Evolutionary conservation across 345 rosid species (phyloP).

Genomic region (Jatropha curcas): DNA sequence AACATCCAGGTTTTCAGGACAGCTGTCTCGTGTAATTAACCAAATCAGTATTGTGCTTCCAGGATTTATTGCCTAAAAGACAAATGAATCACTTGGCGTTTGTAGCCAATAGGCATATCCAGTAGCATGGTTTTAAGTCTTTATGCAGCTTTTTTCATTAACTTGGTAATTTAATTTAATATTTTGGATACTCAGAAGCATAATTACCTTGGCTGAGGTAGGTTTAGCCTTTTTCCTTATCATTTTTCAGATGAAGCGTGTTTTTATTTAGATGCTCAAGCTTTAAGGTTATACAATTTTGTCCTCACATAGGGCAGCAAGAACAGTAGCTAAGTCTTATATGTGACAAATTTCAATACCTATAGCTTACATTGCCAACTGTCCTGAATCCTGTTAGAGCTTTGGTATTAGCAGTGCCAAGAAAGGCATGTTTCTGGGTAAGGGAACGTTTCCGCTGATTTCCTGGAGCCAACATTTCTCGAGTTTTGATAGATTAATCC

Average conservation of each 20-base stretch:
- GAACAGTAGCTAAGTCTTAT: background rate
- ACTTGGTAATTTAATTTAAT: background rate
- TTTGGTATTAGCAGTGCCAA: too few relatives aligned
- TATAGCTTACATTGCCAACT: background rate
- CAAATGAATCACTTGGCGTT: slow-evolving; percentile 31
- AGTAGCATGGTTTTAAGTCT: background rate
- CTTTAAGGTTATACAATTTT: background rate
- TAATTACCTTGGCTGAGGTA: background rate
- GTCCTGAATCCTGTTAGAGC: too few relatives aligned
- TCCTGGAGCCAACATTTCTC: background rate
- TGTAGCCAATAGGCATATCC: background rate
- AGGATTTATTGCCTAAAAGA: slow-evolving; percentile 39
- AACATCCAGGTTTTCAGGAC: slow-evolving; percentile 45
- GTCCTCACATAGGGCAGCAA: background rate
- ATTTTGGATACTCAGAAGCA: background rate
- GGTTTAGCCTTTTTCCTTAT: background rate
- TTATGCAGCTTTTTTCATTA: background rate
- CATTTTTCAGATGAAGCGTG: too few relatives aligned
- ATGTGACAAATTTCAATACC: background rate
- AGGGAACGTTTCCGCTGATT: background rate
- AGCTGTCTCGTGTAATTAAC: slow-evolving; percentile 31
- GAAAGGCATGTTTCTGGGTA: background rate
- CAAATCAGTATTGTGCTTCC: slow-evolving; percentile 29
- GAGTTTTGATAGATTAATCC: background rate
- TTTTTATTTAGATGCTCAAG: too few relatives aligned